Evolutionary conservation across 225 moss, liverwort and hornwort genomes (phyloP), one percentile per base, ranked within the genome.

Genomic region (Lunularia cruciata): DNA sequence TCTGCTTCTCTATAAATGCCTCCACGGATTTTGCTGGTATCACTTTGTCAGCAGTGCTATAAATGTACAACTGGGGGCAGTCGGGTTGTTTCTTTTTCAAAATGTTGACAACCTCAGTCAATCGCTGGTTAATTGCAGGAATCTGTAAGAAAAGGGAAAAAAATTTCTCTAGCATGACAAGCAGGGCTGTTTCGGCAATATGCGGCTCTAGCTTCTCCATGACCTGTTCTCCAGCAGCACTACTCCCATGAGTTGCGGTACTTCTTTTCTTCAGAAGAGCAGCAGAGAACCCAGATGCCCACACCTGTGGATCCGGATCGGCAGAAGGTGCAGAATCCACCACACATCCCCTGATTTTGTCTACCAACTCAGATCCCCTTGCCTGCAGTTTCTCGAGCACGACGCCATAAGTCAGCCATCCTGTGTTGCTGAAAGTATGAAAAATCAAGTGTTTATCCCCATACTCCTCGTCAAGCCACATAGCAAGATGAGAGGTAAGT

Each of bases 201-300:
- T 84, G 77, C 45, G 85, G 73, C 53, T 78, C 73, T 2, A 77
- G 20, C 70, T 82, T 53, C 33, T 58, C 47, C 1, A 59, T 42
- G 3, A 62, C 52, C 5, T 35, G n/a, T 30, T 67, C 83, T 35
- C 75, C 40, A 74, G 85, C 83, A 8, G 54, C 74, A 61, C 38
- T 45, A 11, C 42, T 31, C 53, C 56, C 70, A 45, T 80, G 80
- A 0, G 85, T 72, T 6, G 86, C 85, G 56, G 74, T 82, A 63
- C 86, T 91, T 40, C 89, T 82, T 72, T 92, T 98, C 85, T 86
- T 93, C 59, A 92, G 48, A 1, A 96, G 76, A 32, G 98, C 98
- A 73, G 98, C 98, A 27, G 91, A 98, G 67, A 98, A 98, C 33
- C 98, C 98, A 64, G 86, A 89, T 28, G 98, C 98, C 93, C 93